phyloP scores from a whole-genome alignment of 2,329 filamentous ascomycete species.

The Zymoseptoria brevis region DNA sequence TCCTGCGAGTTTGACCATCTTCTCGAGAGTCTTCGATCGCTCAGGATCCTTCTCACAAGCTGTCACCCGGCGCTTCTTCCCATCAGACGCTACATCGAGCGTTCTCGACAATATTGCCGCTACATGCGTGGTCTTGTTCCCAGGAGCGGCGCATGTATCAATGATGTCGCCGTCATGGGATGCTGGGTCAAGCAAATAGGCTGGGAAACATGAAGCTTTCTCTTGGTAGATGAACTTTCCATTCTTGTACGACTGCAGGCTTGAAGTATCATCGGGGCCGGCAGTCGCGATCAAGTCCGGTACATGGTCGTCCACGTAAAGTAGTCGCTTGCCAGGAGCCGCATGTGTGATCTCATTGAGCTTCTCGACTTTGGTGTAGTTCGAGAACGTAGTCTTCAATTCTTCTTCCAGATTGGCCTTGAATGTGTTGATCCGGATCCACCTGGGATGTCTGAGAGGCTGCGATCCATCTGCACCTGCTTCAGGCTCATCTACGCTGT shows the following conservation, averaged over 20 bases:
- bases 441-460: constrained; percentile 61
- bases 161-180: constrained; percentile 66
- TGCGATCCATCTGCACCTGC: constrained; percentile 29
- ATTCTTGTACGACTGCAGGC: constrained; percentile 61
- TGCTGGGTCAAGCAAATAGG: constrained; percentile 68
- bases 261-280: constrained; percentile 60
- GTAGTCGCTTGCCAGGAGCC: constrained; percentile 36
- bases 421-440: constrained; percentile 81
- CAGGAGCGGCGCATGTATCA: constrained; percentile 90
- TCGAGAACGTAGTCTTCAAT: constrained; percentile 64
- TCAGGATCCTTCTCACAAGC: constrained; percentile 71
- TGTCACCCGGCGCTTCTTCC: constrained; percentile 44
- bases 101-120: constrained; percentile 57
- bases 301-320: constrained; percentile 72
- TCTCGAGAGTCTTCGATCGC: constrained; percentile 67
- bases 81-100: neutral
- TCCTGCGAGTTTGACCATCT: constrained; percentile 75
- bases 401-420: constrained; percentile 63
- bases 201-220: constrained; percentile 94
- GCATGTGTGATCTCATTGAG: constrained; percentile 47
- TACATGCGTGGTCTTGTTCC: constrained; percentile 94
- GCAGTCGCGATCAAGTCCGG: constrained; percentile 77
- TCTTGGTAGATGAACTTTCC: constrained; percentile 87
- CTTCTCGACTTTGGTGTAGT: constrained; percentile 49
- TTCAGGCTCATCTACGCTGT: constrained; percentile 22